Conservation (phyloP, 108 stramenopile genomes). For the Fragilariopsis cylindrus region DNA sequence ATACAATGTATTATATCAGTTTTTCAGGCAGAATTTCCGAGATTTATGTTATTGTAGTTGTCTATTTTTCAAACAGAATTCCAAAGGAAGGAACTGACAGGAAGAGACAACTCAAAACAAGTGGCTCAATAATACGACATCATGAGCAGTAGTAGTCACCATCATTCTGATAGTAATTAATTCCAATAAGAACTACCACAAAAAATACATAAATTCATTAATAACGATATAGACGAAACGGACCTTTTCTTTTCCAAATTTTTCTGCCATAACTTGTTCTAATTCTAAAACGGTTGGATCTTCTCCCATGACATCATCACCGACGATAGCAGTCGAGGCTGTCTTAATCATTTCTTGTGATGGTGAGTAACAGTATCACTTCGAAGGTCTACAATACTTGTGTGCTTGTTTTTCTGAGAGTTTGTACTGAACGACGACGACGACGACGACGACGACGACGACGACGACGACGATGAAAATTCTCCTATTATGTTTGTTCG, state of each 20-base stretch:
- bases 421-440: not conserved
- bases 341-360: constrained; percentile 68
- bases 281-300: constrained; percentile 92
- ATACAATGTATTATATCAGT: no score
- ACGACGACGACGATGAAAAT: not conserved
- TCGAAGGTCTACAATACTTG: constrained; percentile 71
- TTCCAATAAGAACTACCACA: no score
- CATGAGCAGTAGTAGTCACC: no score
- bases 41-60: no score
- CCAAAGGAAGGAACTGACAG: no score
- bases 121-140: no score
- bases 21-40: no score
- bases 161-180: no score
- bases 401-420: not conserved
- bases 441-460: not conserved
- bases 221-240: not conserved
- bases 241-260: constrained; percentile 83
- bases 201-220: not conserved
- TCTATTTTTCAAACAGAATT: no score
- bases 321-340: constrained; percentile 70
- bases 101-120: no score
- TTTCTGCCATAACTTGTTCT: constrained; percentile 78
- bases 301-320: constrained; percentile 97
- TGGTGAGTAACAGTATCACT: constrained; percentile 97
- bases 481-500: no score